Percentiles rank a stretch among this genome's conserved stretches.
phyloP scores from a whole-genome alignment of 345 rosid species.

The Eutrema heterophyllum region DNA sequence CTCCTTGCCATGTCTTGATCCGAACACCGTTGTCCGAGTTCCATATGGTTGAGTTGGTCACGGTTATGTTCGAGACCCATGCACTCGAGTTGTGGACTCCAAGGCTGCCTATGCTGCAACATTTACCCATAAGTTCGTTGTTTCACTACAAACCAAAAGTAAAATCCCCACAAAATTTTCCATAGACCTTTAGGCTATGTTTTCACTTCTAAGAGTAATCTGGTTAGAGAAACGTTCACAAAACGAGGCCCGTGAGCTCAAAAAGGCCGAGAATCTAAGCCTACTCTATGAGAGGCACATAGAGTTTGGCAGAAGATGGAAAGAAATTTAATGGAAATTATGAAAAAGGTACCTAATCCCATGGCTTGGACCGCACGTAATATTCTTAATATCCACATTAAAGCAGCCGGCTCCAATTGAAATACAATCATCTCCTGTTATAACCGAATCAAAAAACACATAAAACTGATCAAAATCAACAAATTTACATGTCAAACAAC shows the following conservation, averaged over 20 bases:
- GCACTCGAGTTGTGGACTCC: conserved; percentile 74
- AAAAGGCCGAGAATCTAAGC: neutral
- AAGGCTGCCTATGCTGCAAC: conserved; percentile 82
- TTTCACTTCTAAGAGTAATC: neutral
- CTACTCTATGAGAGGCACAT: conserved; percentile 1
- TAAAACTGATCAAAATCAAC: neutral
- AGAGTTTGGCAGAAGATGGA: conserved; percentile 21
- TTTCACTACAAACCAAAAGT: neutral
- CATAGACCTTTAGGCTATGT: neutral
- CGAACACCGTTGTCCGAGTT: conserved; percentile 67
- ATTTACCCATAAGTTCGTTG: neutral
- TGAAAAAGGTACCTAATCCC: conserved; percentile 64
- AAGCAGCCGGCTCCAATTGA: conserved; percentile 78
- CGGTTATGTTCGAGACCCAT: conserved; percentile 75
- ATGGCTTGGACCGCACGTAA: conserved; percentile 92
- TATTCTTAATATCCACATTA: conserved; percentile 66
- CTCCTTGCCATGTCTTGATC: conserved; percentile 97
- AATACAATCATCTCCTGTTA: conserved; percentile 78
- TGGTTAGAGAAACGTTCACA: neutral
- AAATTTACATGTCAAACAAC: neutral
- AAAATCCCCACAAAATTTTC: neutral
- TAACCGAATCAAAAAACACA: neutral
- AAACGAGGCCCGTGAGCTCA: neutral
- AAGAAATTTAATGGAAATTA: neutral
- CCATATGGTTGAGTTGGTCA: conserved; percentile 61